Base-by-base conservation (phyloP, 2,329 filamentous ascomycete genomes). In the Pseudogymnoascus sp. region DNA sequence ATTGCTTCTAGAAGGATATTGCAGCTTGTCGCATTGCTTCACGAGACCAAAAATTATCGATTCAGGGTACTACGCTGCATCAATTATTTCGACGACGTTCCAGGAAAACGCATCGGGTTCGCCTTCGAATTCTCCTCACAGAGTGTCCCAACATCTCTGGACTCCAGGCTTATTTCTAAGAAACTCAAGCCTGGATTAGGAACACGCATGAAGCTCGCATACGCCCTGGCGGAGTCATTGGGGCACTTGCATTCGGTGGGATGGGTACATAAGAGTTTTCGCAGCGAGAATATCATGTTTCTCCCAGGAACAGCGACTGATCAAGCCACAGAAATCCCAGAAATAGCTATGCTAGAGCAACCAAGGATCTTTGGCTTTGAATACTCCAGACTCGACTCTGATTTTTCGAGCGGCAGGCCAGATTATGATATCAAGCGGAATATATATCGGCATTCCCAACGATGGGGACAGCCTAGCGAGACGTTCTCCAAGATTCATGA, bases 401-500 rank as follows among this genome's bases (percentile, higher is more conserved):
- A 38, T 33, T 63, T 63, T 53, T 63, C 62, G 11, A 25, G 18
- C 15, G 60, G 53, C 8, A 33, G 50, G 20, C 41, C 41, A 9
- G n/a, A 47, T 18, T 33, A 33, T n/a, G 59, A 41, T 25, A 37
- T 61, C 20, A 43, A 39, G n/a, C 60, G 35, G n/a, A 77, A 82
- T 57, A 39, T 83, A 0, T 84, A 83, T 63, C 74, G 76, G 0
- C 80, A 83, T 63, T 78, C 80, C 0, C 62, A 64, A 0, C 74
- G 80, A 0, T 79, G 82, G 64, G 79, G 80, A 0, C 63, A 64
- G 2, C 71, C 73, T 0, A 67, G 73, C 25, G 72, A 77, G 1
- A 60, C 64, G 0, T 83, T 80, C 63, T 69, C 64, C 1, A 82
- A 82, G 76, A 76, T 80, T 59, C 80, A 84, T 65, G 80, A 83